These are phyloP conservation scores for Cystobasidium sp. DNA, from an alignment of 1,284 basidiomycete species.

Conservation along the genomic window DNA sequence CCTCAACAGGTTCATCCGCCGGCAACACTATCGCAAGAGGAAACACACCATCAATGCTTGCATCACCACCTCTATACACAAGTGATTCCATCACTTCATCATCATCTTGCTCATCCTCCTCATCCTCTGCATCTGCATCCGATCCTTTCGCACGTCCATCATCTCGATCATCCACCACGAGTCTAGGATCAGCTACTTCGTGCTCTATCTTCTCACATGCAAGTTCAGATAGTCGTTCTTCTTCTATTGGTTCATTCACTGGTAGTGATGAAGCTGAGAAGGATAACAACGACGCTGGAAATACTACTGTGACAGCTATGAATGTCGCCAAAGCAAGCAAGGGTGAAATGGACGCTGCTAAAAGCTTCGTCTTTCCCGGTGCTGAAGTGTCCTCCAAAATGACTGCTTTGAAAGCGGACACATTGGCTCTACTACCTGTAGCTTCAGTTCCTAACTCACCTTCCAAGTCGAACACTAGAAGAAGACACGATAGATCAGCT, in stretches of 20 bases:
- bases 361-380: conserved; percentile 31
- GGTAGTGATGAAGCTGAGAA: background rate
- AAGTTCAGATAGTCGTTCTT: conserved; percentile 38
- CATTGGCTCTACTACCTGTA: conserved; percentile 1
- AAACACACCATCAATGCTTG: conserved; percentile 45
- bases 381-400: background rate
- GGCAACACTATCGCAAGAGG: conserved; percentile 33
- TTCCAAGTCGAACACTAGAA: conserved; percentile 7
- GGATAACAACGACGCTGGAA: background rate
- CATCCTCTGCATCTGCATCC: conserved; percentile 34
- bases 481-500: conserved; percentile 31
- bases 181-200: conserved; percentile 32
- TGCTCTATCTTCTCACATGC: conserved; percentile 44
- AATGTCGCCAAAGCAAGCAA: conserved; percentile 23
- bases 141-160: conserved; percentile 48
- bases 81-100: conserved; percentile 24
- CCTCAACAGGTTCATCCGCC: conserved; percentile 25
- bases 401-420: background rate
- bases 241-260: conserved; percentile 23
- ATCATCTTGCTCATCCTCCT: conserved; percentile 46
- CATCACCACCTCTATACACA: conserved; percentile 7
- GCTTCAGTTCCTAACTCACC: conserved; percentile 21
- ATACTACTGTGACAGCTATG: conserved; percentile 15
- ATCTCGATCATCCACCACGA: conserved; percentile 40
- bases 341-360: conserved; percentile 24